Percentiles rank a stretch among this genome's conserved stretches.
These are phyloP conservation scores for Paramecium pentaurelia DNA, from an alignment of 73 alveolate species.

Conservation along the genomic window DNA sequence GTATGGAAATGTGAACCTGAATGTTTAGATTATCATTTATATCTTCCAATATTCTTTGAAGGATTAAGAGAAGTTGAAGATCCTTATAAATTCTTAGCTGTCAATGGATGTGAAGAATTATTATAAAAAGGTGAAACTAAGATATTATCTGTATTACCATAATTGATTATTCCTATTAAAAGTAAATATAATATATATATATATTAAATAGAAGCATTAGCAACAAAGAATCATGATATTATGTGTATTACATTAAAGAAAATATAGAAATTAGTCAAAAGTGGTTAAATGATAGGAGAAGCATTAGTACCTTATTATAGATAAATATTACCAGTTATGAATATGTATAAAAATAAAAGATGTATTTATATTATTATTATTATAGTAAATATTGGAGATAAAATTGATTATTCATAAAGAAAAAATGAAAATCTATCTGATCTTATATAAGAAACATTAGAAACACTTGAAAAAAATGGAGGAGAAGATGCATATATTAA, in stretches of 20 bases:
- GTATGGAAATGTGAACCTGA: constrained; percentile 88
- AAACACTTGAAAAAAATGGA: constrained; percentile 96
- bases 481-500: constrained; percentile 99
- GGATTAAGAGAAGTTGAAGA: constrained; percentile 97
- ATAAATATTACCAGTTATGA: constrained; percentile 93
- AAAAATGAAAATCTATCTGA: constrained; percentile 93
- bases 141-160: constrained; percentile 95
- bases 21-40: constrained; percentile 89
- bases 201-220: constrained; percentile 71
- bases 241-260: constrained; percentile 93
- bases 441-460: constrained; percentile 96
- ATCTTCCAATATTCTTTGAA: constrained; percentile 96
- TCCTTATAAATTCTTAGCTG: constrained; percentile 97
- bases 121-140: constrained; percentile 86
- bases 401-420: constrained; percentile 94
- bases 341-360: constrained; percentile 89
- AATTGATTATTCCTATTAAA: constrained; percentile 94
- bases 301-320: constrained; percentile 98
- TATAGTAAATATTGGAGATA: constrained; percentile 87
- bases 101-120: constrained; percentile 91
- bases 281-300: constrained; percentile 94
- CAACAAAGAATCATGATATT: constrained; percentile 92
- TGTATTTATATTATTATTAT: constrained; percentile 61
- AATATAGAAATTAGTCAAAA: constrained; percentile 85
- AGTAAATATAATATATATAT: constrained; percentile 23